These are phyloP conservation scores for Blastocladiella britannica DNA, from an alignment of 192 early-diverging fungal species.

Conservation along the genomic window DNA sequence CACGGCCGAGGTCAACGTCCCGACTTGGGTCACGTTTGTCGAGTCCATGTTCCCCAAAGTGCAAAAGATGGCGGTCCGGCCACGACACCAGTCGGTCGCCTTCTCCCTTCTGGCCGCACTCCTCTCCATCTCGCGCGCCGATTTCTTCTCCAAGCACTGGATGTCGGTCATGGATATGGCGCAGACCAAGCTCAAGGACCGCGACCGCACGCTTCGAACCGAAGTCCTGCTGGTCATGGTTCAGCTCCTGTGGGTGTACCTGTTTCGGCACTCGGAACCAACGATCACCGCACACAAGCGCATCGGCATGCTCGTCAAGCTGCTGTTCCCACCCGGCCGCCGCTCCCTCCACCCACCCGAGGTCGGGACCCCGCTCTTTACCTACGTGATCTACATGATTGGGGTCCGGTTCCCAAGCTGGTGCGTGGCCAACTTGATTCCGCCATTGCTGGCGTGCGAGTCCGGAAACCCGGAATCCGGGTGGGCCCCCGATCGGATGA, in stretches of 20 bases:
- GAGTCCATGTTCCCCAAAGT: conserved; percentile 28
- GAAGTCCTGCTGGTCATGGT: conserved; percentile 49
- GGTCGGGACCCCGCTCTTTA: conserved; percentile 38
- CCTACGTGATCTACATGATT: conserved; percentile 50
- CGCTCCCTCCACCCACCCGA: conserved; percentile 38
- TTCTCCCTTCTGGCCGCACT: conserved; percentile 25
- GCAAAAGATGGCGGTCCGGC: conserved; percentile 26
- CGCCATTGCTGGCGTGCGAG: conserved; percentile 43
- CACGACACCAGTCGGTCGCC: conserved; percentile 21
- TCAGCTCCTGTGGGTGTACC: conserved; percentile 78
- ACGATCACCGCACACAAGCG: conserved; percentile 22
- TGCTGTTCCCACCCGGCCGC: conserved; percentile 39
- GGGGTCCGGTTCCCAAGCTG: conserved; percentile 38
- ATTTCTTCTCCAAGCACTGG: conserved; percentile 32
- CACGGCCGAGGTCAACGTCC: conserved; percentile 35
- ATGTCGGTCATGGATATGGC: conserved; percentile 4
- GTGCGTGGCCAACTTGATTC: conserved; percentile 43
- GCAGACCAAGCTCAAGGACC: not conserved
- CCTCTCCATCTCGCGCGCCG: conserved; percentile 25
- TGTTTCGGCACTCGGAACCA: conserved; percentile 71
- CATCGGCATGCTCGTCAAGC: conserved; percentile 33
- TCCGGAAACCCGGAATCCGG: conserved; percentile 15
- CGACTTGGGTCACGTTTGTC: conserved; percentile 30
- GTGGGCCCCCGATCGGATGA: conserved; percentile 40
- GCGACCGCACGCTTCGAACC: not conserved